Percentiles rank a stretch among this genome's conserved stretches.
Conservation (phyloP, 768 basidiomycete genomes). For the Tulasnella sp. region DNA sequence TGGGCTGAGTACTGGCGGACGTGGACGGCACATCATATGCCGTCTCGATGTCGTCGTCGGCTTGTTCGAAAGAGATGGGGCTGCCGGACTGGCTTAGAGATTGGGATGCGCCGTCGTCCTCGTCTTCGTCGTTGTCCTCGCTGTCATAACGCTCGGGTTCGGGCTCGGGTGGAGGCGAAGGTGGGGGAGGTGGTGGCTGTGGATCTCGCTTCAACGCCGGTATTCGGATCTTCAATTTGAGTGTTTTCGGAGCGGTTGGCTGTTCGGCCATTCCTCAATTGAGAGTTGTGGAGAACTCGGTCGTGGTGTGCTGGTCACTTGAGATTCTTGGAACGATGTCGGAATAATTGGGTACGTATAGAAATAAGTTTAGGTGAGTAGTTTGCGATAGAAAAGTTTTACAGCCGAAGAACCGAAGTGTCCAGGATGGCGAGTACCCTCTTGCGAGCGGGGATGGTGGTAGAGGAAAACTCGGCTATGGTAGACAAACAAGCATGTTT, state of each 20-base stretch:
- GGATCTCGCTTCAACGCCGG: constrained; percentile 24
- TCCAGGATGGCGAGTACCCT: neutral
- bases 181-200: neutral
- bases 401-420: neutral
- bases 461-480: neutral
- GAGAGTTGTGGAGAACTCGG: too few species aligned
- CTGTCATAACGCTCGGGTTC: constrained; percentile 15
- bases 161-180: constrained; percentile 1
- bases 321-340: neutral
- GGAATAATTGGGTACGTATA: neutral
- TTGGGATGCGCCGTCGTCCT: neutral
- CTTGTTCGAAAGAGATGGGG: neutral
- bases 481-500: neutral
- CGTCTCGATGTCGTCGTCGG: constrained; percentile 12
- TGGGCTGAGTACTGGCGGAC: neutral
- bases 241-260: neutral
- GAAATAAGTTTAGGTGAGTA: neutral
- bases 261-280: neutral
- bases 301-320: neutral
- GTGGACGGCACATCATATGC: constrained; percentile 1
- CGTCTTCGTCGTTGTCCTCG: constrained; percentile 17
- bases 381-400: neutral
- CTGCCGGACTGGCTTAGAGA: neutral
- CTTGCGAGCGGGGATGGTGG: neutral
- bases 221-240: constrained; percentile 27